Evolutionary conservation across 345 rosid species (phyloP), one percentile per base, ranked within the genome.

Genomic region (Aquilaria malaccensis): DNA sequence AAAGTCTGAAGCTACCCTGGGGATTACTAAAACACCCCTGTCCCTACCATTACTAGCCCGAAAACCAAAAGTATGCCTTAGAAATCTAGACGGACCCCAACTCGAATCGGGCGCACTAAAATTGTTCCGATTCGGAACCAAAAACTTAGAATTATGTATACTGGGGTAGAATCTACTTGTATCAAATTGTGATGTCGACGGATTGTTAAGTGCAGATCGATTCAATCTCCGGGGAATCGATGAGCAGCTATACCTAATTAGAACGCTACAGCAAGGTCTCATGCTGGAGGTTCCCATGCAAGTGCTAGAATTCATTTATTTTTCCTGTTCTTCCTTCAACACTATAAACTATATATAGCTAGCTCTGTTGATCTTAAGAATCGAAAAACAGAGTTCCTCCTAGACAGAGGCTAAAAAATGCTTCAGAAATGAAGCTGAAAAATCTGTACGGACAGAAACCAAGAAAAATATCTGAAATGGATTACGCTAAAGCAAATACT

Each of bases 261-360:
- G 63, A 67, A 84, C 76, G 78, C 81, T 83, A 78, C 97, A 78
- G 69, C 82, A 84, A 62, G 98, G 98, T 76, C 79, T 93, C 85
- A 87, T 75, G 7, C 81, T 73, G 13, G 86, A 80, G 67, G 87
- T 79, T 52, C 84, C 80, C 62, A 92, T 74, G 72, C 84, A 85
- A 57, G 81, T 73, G 41, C 71, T 49, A 60, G 77, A 69, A 61
- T 68, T 93, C 95, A 90, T 87, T 52, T 52, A 64, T 58, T 31
- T 6, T 51, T 31, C 15, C 2, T 30, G 13, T 33, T 43, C 9
- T 66, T 9, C 66, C 45, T 69, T 51, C 43, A 51, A 22, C 6
- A 29, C 29, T 1, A 7, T 5, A 33, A 47, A 22, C 50, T 32
- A n/a, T 51, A 66, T 67, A 41, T 13, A 66, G 52, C 66, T 31